Evolutionary conservation across 805 yeast species (phyloP).

Genomic region (Kodamaea fukazawae): DNA sequence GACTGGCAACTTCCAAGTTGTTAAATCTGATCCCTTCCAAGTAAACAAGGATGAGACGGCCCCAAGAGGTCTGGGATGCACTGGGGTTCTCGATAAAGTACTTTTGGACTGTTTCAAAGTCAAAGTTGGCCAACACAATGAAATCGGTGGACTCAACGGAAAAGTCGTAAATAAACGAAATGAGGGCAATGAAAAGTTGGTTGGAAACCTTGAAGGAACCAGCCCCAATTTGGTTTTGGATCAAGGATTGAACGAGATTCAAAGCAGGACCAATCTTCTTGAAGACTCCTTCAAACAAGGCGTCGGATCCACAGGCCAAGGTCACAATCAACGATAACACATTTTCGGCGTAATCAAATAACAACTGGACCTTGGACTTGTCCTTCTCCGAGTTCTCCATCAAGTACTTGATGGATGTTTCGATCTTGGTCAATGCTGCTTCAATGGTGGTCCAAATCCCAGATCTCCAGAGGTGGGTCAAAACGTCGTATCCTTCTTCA

Average conservation of each 20-base stretch:
- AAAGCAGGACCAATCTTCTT: slow-evolving; percentile 40
- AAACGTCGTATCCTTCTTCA: slow-evolving; percentile 85
- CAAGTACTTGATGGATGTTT: slow-evolving; percentile 46
- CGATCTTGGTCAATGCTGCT: slow-evolving; percentile 49
- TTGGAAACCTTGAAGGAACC: slow-evolving; percentile 33
- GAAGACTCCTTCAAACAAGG: slow-evolving; percentile 45
- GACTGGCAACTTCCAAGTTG: slow-evolving; percentile 27
- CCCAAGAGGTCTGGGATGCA: slow-evolving; percentile 5
- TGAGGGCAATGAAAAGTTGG: slow-evolving; percentile 48
- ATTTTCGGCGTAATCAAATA: slow-evolving; percentile 72
- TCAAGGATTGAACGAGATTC: slow-evolving; percentile 34
- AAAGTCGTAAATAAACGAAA: slow-evolving; percentile 60
- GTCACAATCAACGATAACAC: slow-evolving; percentile 65
- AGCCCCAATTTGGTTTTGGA: slow-evolving; percentile 28
- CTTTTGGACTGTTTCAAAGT: slow-evolving; percentile 16
- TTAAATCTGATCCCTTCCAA: slow-evolving; percentile 45
- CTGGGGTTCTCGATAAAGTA: slow-evolving; percentile 17
- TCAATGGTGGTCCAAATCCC: slow-evolving; percentile 68
- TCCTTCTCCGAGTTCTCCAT: slow-evolving; percentile 25
- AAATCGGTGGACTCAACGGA: slow-evolving; percentile 58
- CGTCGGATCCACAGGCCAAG: slow-evolving; percentile 61
- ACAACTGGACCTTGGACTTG: slow-evolving; percentile 45
- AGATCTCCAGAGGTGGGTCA: slow-evolving; percentile 72
- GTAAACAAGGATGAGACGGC: slow-evolving; percentile 19
- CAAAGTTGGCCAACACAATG: slow-evolving; percentile 29